phyloP scores from a whole-genome alignment of 1,284 basidiomycete species.

The Puccinia hordei region DNA sequence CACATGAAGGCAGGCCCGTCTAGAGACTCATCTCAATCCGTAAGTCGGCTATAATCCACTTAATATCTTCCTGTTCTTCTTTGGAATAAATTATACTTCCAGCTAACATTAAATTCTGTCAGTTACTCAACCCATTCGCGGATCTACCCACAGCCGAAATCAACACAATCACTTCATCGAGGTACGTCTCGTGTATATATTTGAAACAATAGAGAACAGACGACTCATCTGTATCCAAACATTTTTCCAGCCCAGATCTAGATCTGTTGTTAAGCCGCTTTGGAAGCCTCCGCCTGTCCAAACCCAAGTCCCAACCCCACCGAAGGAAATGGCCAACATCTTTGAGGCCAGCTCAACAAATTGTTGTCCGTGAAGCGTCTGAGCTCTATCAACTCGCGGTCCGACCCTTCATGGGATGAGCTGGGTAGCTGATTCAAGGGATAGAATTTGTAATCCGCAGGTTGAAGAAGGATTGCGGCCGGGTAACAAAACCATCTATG shows the following conservation, averaged over 20 bases:
- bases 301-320: not conserved
- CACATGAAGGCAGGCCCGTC: constrained; percentile 1
- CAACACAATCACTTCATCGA: not conserved
- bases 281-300: not conserved
- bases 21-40: not conserved
- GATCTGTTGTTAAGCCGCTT: constrained; percentile 13
- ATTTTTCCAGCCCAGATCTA: constrained; percentile 4
- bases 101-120: not conserved
- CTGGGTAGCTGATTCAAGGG: not conserved
- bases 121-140: constrained; percentile 27
- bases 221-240: not conserved
- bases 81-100: not conserved
- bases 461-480: constrained; percentile 6
- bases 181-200: not conserved
- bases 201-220: not conserved
- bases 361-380: not conserved
- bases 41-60: not conserved
- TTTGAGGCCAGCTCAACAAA: constrained; percentile 15
- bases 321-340: constrained; percentile 14
- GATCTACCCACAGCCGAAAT: constrained; percentile 1
- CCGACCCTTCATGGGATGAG: not conserved
- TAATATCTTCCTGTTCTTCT: not conserved
- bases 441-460: not conserved
- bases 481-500: constrained; percentile 32
- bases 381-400: not conserved